These are phyloP conservation scores for Pseudogymnoascus sp. DNA, from an alignment of 2,329 filamentous ascomycete species.

Conservation along the genomic window DNA sequence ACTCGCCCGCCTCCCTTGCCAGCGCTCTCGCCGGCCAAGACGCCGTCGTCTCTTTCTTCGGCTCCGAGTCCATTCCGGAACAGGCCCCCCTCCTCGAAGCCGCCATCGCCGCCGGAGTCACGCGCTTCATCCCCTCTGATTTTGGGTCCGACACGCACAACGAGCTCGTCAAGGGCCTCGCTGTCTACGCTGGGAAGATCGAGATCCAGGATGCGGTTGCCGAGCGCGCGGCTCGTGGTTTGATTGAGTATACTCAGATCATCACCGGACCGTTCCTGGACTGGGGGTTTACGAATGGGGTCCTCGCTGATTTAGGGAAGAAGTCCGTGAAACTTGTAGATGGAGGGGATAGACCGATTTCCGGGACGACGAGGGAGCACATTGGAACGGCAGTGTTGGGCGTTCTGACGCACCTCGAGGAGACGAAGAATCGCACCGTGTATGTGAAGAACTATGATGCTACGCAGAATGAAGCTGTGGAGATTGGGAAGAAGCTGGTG, in stretches of 20 bases:
- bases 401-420: conserved; percentile 39
- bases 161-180: conserved; percentile 34
- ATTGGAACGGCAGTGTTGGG: conserved; percentile 42
- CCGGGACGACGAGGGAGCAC: conserved; percentile 38
- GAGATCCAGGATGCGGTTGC: conserved; percentile 33
- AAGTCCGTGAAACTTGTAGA: conserved; percentile 39
- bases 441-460: conserved; percentile 37
- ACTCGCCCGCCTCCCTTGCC: conserved; percentile 34
- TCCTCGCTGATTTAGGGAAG: conserved; percentile 38
- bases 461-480: conserved; percentile 36
- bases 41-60: conserved; percentile 46
- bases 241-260: conserved; percentile 47
- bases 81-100: conserved; percentile 50
- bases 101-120: conserved; percentile 48
- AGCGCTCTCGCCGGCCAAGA: conserved; percentile 48
- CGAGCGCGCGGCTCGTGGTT: conserved; percentile 32
- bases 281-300: conserved; percentile 38
- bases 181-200: conserved; percentile 45
- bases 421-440: conserved; percentile 45
- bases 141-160: conserved; percentile 38
- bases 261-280: conserved; percentile 51
- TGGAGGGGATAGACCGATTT: conserved; percentile 42
- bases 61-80: conserved; percentile 24
- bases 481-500: conserved; percentile 28
- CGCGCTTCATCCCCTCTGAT: conserved; percentile 54